These are phyloP conservation scores for Zymoseptoria brevis DNA, from an alignment of 2,329 filamentous ascomycete genomes.

Conservation along the genomic window DNA sequence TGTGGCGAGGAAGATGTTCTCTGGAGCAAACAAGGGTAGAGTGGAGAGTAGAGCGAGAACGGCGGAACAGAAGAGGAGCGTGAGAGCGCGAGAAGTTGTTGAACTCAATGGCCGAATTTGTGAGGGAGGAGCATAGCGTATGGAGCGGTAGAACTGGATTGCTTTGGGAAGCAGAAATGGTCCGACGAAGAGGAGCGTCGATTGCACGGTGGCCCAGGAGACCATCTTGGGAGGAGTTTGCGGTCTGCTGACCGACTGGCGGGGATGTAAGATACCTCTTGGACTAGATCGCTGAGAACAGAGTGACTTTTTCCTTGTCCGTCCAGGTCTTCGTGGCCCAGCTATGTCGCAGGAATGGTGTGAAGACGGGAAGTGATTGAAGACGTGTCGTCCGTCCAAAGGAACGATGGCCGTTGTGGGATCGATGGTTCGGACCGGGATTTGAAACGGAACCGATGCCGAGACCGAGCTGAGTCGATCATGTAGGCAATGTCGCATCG, in stretches of 20 bases:
- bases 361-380: too few species aligned
- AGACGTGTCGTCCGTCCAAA: too few species aligned
- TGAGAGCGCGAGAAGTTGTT: slow-evolving; percentile 49
- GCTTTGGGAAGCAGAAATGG: slow-evolving; percentile 63
- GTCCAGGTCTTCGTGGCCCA: too few species aligned
- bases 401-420: too few species aligned
- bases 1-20: slow-evolving; percentile 77
- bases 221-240: slow-evolving; percentile 4
- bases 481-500: too few species aligned
- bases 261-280: neutral
- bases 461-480: too few species aligned
- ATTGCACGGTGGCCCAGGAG: slow-evolving; percentile 29
- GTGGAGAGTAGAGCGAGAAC: slow-evolving; percentile 52
- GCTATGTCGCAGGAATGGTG: too few species aligned
- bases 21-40: slow-evolving; percentile 59
- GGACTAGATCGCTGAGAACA: too few species aligned
- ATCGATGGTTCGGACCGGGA: too few species aligned
- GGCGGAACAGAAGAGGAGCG: slow-evolving; percentile 51
- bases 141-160: slow-evolving; percentile 56
- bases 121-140: slow-evolving; percentile 35
- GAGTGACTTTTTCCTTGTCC: too few species aligned
- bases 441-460: too few species aligned
- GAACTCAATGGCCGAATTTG: slow-evolving; percentile 45
- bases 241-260: neutral
- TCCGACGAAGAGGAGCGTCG: slow-evolving; percentile 50